phyloP scores from a whole-genome alignment of 208 protist species.

The Trypanosoma vivax region DNA sequence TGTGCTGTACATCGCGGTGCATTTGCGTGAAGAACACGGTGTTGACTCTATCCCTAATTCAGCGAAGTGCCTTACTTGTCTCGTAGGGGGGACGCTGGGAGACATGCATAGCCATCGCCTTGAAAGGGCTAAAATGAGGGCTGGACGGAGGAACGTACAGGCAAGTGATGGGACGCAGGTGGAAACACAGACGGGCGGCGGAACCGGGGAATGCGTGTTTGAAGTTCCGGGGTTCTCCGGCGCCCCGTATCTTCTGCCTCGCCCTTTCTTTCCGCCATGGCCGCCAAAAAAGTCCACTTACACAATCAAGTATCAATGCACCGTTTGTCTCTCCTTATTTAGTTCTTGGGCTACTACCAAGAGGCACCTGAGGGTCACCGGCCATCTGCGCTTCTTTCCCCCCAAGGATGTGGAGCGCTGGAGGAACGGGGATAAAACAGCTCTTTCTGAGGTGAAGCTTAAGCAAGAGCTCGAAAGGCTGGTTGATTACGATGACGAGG shows the following conservation, averaged over 20 bases:
- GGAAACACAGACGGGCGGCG: background rate
- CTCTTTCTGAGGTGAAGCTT: no score
- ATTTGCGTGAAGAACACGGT: slow-evolving; percentile 46
- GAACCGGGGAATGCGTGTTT: slow-evolving; percentile 9
- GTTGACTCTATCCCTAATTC: slow-evolving; percentile 26
- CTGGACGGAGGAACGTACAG: background rate
- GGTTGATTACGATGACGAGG: slow-evolving; percentile 15
- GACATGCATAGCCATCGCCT: slow-evolving; percentile 37
- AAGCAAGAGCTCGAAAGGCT: no score
- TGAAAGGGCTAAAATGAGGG: background rate
- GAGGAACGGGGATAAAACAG: no score
- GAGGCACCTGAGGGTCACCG: slow-evolving; percentile 30
- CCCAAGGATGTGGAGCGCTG: slow-evolving; percentile 13
- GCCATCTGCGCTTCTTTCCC: slow-evolving; percentile 31
- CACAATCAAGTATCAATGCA: slow-evolving; percentile 66
- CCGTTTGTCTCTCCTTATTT: slow-evolving; percentile 51
- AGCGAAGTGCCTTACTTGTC: slow-evolving; percentile 42
- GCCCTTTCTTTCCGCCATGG: slow-evolving; percentile 12
- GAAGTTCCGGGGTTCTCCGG: slow-evolving; percentile 18
- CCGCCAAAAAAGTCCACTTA: slow-evolving; percentile 16
- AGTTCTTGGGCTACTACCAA: slow-evolving; percentile 33
- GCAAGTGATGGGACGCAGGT: background rate
- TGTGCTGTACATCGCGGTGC: slow-evolving; percentile 44
- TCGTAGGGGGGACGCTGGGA: slow-evolving; percentile 19
- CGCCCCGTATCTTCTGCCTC: slow-evolving; percentile 16